Percentiles rank a stretch among this genome's conserved stretches.
These are phyloP conservation scores for Beta lomatogona DNA, from an alignment of 179 eudicot genomes.

Conservation along the genomic window DNA sequence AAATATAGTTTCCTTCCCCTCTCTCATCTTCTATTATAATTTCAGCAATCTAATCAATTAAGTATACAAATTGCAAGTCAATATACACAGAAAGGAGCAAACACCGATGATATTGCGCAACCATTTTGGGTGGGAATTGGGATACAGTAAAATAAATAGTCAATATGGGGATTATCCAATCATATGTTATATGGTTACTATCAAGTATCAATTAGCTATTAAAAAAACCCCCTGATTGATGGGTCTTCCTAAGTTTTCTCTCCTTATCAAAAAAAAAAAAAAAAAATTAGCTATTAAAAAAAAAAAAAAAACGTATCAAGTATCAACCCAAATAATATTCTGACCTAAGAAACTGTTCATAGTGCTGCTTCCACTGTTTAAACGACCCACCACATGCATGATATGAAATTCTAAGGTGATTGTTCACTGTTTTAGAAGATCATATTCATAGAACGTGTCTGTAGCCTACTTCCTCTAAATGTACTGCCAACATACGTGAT, in stretches of 20 bases:
- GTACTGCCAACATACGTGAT: background rate
- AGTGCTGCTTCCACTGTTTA: background rate
- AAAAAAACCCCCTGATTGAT: no score
- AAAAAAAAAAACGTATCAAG: no score
- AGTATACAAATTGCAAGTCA: background rate
- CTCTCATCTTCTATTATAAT: no score
- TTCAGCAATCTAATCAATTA: no score
- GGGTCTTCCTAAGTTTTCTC: no score
- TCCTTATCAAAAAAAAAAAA: no score
- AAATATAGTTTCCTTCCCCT: no score
- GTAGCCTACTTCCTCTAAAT: background rate
- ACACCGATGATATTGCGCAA: conserved; percentile 7
- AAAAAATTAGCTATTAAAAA: no score
- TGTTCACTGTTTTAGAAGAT: background rate
- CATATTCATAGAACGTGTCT: background rate
- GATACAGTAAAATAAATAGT: background rate
- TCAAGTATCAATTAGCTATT: no score
- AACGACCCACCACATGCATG: background rate
- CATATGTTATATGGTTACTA: background rate
- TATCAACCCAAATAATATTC: background rate
- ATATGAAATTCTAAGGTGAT: background rate
- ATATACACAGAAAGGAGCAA: background rate
- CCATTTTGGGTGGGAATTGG: background rate
- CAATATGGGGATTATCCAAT: background rate
- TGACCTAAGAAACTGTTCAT: background rate